phyloP scores from a whole-genome alignment of 2,329 filamentous ascomycete genomes.

The Cordyceps farinosa region DNA sequence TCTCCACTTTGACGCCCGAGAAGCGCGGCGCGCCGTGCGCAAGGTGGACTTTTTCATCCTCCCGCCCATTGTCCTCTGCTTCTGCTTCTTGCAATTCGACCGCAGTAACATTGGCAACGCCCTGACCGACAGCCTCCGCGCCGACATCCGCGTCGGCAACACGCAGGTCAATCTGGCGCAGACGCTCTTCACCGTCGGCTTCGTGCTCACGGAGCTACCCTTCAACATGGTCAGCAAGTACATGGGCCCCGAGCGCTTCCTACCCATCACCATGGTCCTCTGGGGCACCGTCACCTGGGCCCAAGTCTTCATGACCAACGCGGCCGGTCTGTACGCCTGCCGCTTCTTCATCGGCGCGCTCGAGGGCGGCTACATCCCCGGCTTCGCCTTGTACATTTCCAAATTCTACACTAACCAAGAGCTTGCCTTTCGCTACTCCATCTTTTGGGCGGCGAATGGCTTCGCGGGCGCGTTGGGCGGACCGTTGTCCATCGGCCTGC shows the following conservation, averaged over 20 bases:
- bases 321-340: conserved; percentile 24
- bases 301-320: conserved; percentile 28
- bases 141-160: conserved; percentile 46
- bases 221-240: conserved; percentile 30
- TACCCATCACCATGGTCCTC: conserved; percentile 29
- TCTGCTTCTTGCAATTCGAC: conserved; percentile 33
- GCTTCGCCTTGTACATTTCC: conserved; percentile 31
- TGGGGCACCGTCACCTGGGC: conserved; percentile 30
- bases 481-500: conserved; percentile 27
- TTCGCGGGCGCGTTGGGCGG: conserved; percentile 28
- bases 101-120: conserved; percentile 46
- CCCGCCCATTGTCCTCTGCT: conserved; percentile 30
- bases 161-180: conserved; percentile 50
- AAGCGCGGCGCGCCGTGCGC: conserved; percentile 19
- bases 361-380: conserved; percentile 32
- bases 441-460: conserved; percentile 31
- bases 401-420: conserved; percentile 30
- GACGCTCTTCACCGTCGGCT: conserved; percentile 48
- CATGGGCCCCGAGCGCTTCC: conserved; percentile 28
- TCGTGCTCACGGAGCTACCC: conserved; percentile 41
- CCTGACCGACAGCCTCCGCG: conserved; percentile 47
- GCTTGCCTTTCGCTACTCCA: conserved; percentile 27
- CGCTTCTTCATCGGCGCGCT: conserved; percentile 30
- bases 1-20: conserved; percentile 16
- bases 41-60: conserved; percentile 30